These are phyloP conservation scores for Cordyceps pruinosa DNA, from an alignment of 2,329 filamentous ascomycete genomes.

Conservation along the genomic window DNA sequence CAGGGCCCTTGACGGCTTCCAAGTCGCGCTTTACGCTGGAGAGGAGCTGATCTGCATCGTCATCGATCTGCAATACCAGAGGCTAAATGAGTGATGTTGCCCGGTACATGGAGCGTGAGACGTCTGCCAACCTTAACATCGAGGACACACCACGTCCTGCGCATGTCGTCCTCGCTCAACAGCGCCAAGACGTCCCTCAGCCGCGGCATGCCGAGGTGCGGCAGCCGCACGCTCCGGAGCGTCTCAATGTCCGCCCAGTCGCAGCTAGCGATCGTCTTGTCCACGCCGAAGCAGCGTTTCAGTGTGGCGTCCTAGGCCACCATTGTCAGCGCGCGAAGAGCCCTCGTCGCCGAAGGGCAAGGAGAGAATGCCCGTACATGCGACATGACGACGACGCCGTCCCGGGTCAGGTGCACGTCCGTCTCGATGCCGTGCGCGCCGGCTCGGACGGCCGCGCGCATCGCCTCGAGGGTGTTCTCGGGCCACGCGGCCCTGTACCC, in stretches of 20 bases:
- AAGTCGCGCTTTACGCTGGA: constrained; percentile 59
- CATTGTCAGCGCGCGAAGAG: not conserved
- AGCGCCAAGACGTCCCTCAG: constrained; percentile 69
- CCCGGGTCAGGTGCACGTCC: constrained; percentile 75
- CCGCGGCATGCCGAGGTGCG: constrained; percentile 65
- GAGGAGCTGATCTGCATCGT: constrained; percentile 65
- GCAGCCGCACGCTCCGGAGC: constrained; percentile 59
- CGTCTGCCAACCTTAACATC: constrained; percentile 80
- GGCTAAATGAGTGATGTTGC: too few species aligned
- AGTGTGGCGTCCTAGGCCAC: constrained; percentile 59
- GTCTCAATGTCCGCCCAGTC: constrained; percentile 67
- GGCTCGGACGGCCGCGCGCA: constrained; percentile 63
- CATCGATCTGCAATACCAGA: constrained; percentile 23
- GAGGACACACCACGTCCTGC: constrained; percentile 72
- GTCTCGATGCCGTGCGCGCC: constrained; percentile 82
- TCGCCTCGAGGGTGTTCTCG: constrained; percentile 80
- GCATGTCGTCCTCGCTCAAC: constrained; percentile 55
- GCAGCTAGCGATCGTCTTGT: constrained; percentile 65
- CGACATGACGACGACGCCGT: constrained; percentile 77
- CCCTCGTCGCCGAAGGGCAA: too few species aligned
- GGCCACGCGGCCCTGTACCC: constrained; percentile 72
- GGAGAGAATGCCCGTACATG: constrained; percentile 49
- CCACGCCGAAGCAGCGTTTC: constrained; percentile 73
- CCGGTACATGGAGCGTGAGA: too few species aligned
- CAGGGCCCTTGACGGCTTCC: constrained; percentile 38